phyloP scores from a whole-genome alignment of 768 basidiomycete genomes.

The Boletus tylopilopsis region DNA sequence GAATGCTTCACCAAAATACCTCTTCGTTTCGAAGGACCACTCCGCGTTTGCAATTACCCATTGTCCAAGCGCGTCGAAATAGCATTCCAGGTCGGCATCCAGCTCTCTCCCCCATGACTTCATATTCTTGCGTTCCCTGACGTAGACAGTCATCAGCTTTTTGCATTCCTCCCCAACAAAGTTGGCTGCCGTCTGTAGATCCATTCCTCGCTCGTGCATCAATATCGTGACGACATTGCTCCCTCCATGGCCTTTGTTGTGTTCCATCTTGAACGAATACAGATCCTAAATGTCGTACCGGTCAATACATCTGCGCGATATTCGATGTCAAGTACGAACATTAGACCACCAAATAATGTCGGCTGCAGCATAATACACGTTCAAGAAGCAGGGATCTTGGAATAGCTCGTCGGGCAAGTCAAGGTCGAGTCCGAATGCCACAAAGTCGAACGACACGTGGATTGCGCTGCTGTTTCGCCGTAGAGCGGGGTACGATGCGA shows the following conservation, averaged over 20 bases:
- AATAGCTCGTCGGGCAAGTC: conserved; percentile 63
- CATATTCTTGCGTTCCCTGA: conserved; percentile 43
- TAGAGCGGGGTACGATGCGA: conserved; percentile 48
- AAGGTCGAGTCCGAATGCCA: conserved; percentile 57
- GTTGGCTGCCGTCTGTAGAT: too few species aligned
- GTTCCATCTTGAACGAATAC: conserved; percentile 73
- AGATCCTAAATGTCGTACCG: conserved; percentile 44
- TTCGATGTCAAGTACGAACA: conserved; percentile 35
- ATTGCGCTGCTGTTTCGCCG: conserved; percentile 71
- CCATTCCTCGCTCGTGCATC: too few species aligned
- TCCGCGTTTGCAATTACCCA: conserved; percentile 63
- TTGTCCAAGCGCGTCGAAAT: conserved; percentile 52
- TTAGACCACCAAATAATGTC: conserved; percentile 73
- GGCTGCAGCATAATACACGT: conserved; percentile 53
- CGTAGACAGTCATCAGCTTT: too few species aligned
- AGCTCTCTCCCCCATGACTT: conserved; percentile 46
- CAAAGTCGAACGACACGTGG: conserved; percentile 57
- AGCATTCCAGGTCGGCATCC: conserved; percentile 48
- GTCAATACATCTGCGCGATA: background rate
- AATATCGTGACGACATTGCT: too few species aligned
- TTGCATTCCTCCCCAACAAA: too few species aligned
- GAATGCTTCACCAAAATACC: conserved; percentile 61
- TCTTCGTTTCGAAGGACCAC: conserved; percentile 69
- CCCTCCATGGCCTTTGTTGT: conserved; percentile 61
- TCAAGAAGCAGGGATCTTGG: conserved; percentile 50